Conservation (phyloP, 1,284 basidiomycete genomes). For the Psilocybe mexicana region DNA sequence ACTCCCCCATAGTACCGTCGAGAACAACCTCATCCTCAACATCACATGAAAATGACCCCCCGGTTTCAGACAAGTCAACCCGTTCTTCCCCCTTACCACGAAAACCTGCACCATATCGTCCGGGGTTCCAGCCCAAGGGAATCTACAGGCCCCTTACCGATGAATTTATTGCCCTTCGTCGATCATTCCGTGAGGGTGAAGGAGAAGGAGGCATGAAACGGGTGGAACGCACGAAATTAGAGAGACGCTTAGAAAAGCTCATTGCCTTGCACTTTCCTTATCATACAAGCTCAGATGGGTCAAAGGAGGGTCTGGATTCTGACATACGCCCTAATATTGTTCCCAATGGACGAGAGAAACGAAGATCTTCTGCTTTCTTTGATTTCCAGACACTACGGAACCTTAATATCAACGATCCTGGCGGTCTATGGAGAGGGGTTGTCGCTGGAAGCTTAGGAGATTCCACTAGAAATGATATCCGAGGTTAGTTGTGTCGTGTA, state of each 20-base stretch:
- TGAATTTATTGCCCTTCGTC: constrained; percentile 69
- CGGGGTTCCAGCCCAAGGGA: constrained; percentile 83
- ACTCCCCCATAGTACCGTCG: not conserved
- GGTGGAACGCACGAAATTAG: constrained; percentile 78
- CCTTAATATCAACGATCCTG: constrained; percentile 52
- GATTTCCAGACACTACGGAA: constrained; percentile 55
- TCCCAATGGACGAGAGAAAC: constrained; percentile 17
- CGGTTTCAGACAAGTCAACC: constrained; percentile 1
- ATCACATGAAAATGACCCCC: not conserved
- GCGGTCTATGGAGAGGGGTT: constrained; percentile 61
- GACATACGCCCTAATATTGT: constrained; percentile 14
- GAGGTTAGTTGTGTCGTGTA: constrained; percentile 45
- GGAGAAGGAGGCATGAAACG: constrained; percentile 38
- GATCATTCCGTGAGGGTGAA: constrained; percentile 54
- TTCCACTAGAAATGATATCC: constrained; percentile 52
- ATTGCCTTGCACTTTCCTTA: constrained; percentile 79
- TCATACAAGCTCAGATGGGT: constrained; percentile 15
- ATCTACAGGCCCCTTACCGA: constrained; percentile 72
- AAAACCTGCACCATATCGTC: constrained; percentile 63
- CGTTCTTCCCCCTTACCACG: constrained; percentile 5
- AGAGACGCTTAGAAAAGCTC: constrained; percentile 83
- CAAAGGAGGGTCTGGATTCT: constrained; percentile 7
- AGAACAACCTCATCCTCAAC: constrained; percentile 8
- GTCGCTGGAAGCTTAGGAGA: constrained; percentile 43
- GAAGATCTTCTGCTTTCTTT: constrained; percentile 64